A percentile compares a stretch with the other conserved stretches of the same genome.
Conservation (phyloP, 2,329 filamentous ascomycete species). For the Elsinoe perseae region DNA sequence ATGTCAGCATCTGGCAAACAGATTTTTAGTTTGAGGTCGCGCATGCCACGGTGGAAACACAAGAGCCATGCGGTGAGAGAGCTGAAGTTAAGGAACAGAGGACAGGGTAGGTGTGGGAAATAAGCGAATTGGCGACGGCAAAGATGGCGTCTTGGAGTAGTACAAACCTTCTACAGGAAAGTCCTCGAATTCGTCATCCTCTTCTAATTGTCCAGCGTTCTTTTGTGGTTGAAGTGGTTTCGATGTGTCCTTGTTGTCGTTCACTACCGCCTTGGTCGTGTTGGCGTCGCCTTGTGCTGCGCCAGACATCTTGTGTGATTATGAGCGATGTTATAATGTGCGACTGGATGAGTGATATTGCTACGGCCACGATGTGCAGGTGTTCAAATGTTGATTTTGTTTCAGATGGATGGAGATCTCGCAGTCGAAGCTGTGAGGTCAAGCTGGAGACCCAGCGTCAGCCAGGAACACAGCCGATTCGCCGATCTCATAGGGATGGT, state of each 20-base stretch:
- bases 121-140: neutral
- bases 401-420: too few species aligned
- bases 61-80: neutral
- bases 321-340: too few species aligned
- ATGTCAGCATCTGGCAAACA: neutral
- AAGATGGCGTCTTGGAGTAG: neutral
- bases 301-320: conserved; percentile 39
- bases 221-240: conserved; percentile 53
- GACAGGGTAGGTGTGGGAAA: neutral
- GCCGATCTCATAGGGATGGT: neutral
- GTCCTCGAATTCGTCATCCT: conserved; percentile 98
- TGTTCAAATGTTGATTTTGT: too few species aligned
- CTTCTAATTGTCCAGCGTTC: conserved; percentile 65
- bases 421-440: neutral
- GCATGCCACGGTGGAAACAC: too few species aligned
- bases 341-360: too few species aligned
- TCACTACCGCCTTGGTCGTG: conserved; percentile 36
- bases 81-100: neutral
- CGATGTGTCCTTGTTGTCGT: conserved; percentile 33
- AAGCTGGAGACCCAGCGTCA: conserved; percentile 3
- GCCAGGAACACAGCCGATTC: conserved; percentile 1
- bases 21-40: too few species aligned
- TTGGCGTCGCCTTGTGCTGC: conserved; percentile 32
- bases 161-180: conserved; percentile 84
- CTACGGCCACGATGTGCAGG: too few species aligned